phyloP scores from a whole-genome alignment of 1,284 basidiomycete species.

The Ganoderma sp. region DNA sequence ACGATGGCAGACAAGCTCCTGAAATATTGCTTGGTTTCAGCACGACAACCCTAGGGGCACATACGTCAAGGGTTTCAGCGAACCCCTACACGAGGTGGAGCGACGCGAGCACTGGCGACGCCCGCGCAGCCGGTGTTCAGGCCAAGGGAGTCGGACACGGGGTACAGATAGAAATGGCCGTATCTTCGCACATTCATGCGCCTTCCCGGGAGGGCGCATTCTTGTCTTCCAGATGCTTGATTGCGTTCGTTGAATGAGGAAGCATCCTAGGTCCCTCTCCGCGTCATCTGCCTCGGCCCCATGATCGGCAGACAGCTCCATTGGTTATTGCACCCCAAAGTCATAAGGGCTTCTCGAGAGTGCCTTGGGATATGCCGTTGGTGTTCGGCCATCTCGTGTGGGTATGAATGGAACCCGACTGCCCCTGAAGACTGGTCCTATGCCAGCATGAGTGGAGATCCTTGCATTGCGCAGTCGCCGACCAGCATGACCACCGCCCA shows the following conservation, averaged over 20 bases:
- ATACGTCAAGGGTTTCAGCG: slow-evolving; percentile 15
- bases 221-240: slow-evolving; percentile 23
- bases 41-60: not conserved
- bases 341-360: slow-evolving; percentile 20
- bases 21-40: not conserved
- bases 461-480: not conserved
- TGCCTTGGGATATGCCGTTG: slow-evolving; percentile 11
- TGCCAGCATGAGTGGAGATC: not conserved
- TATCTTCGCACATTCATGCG: slow-evolving; percentile 30
- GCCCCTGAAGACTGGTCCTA: not conserved
- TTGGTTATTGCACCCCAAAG: slow-evolving; percentile 27
- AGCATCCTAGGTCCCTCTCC: slow-evolving; percentile 16
- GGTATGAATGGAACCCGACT: not conserved
- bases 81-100: not conserved
- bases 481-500: not conserved
- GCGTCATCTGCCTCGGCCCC: slow-evolving; percentile 35
- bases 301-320: slow-evolving; percentile 31
- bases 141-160: slow-evolving; percentile 16
- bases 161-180: slow-evolving; percentile 21
- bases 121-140: not conserved
- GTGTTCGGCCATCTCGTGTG: not conserved
- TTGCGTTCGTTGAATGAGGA: slow-evolving; percentile 29
- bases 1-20: not conserved
- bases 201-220: slow-evolving; percentile 16
- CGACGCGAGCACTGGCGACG: not conserved